Evolutionary conservation across 805 yeast species (phyloP).

Genomic region (Starmerella floricola): DNA sequence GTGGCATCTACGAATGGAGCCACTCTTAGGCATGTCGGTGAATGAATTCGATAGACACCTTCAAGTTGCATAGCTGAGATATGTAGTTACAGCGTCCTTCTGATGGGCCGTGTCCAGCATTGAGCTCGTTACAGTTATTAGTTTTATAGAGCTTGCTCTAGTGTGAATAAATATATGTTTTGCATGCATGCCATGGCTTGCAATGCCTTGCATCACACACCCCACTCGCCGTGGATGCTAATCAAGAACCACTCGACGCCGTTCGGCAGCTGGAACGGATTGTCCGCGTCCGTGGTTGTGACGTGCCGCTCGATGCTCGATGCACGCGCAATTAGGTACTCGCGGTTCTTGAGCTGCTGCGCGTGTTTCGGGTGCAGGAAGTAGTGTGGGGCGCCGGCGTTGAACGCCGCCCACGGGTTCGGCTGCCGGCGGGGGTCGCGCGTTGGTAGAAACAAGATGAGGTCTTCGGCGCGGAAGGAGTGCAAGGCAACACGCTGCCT

Average conservation of each 20-base stretch:
- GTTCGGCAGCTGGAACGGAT: slow-evolving; percentile 54
- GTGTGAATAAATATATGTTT: neutral
- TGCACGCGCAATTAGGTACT: slow-evolving; percentile 75
- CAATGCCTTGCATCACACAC: neutral
- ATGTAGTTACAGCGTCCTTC: no score
- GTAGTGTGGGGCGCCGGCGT: slow-evolving; percentile 76
- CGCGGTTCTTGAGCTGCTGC: slow-evolving; percentile 35
- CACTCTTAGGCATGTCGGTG: no score
- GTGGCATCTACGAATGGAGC: no score
- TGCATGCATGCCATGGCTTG: neutral
- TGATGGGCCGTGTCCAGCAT: no score
- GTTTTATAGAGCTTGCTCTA: neutral
- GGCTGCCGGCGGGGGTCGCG: slow-evolving; percentile 34
- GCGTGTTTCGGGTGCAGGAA: slow-evolving; percentile 45
- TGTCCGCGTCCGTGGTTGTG: slow-evolving; percentile 34
- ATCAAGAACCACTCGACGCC: slow-evolving; percentile 34
- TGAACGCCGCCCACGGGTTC: slow-evolving; percentile 88
- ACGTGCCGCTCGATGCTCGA: slow-evolving; percentile 40
- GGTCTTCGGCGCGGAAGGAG: slow-evolving; percentile 58
- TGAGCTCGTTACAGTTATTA: no score
- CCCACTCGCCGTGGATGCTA: slow-evolving; percentile 20
- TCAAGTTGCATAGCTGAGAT: no score
- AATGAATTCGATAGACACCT: no score
- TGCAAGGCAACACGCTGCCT: slow-evolving; percentile 52
- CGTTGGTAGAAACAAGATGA: slow-evolving; percentile 78